phyloP scores from a whole-genome alignment of 495 filamentous ascomycete genomes.

The Penicillium roqueforti region DNA sequence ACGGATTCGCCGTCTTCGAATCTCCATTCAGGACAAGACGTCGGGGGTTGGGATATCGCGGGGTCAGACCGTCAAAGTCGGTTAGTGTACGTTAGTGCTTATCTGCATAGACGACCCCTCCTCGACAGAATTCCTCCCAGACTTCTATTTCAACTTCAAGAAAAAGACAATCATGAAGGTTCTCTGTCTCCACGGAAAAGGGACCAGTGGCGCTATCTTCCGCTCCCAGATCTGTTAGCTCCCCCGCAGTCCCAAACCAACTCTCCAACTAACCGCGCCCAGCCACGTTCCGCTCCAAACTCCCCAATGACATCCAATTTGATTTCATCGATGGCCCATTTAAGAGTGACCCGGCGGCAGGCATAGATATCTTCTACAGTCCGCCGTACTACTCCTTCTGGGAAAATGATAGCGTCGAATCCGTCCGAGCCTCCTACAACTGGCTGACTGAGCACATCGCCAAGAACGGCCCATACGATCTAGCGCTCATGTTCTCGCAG shows the following conservation, averaged over 20 bases:
- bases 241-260: constrained; percentile 4
- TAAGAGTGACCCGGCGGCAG: constrained; percentile 41
- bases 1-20: background rate
- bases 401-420: constrained; percentile 29
- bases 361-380: constrained; percentile 50
- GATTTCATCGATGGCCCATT: constrained; percentile 56
- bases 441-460: constrained; percentile 48
- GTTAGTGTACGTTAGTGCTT: background rate
- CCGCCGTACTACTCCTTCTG: constrained; percentile 50
- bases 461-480: constrained; percentile 55
- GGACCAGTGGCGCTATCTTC: constrained; percentile 56
- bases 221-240: constrained; percentile 53
- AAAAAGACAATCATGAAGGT: constrained; percentile 37
- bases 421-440: constrained; percentile 35
- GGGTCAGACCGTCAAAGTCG: no score
- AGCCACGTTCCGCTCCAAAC: constrained; percentile 41
- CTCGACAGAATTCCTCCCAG: background rate
- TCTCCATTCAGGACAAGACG: background rate
- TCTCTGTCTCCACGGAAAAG: constrained; percentile 61
- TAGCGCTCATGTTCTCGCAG: constrained; percentile 57
- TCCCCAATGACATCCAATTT: constrained; percentile 42
- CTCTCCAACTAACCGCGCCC: constrained; percentile 26
- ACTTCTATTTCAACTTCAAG: background rate
- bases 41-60: background rate
- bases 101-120: background rate